Evolutionary conservation across 2,329 filamentous ascomycete species (phyloP), one percentile per base, ranked within the genome.

Genomic region (Penicillium sp.): DNA sequence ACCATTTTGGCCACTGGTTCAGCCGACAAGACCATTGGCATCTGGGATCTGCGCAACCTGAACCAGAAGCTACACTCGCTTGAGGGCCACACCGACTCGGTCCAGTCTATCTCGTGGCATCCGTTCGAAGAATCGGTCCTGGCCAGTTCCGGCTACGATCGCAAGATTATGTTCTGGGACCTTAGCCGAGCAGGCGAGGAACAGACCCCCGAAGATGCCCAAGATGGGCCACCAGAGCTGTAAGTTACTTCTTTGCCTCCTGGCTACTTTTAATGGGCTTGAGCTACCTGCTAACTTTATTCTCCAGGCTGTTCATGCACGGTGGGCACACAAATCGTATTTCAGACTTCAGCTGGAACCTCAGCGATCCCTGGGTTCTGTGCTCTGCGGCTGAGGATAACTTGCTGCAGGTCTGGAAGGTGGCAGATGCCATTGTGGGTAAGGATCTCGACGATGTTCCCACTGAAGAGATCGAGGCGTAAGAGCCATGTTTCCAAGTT

Each of bases 341-440:
- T 57, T 92, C 90, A 34, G 95, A 99, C 75, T 99, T 99, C 69
- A 93, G 89, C 76, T 99, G 93, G 93, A 99, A 99, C 75, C 85
- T 86, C 63, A 96, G 96, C 71, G 92, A 97, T 67, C 92, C 93
- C 4, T 99, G 95, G 95, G 85, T 97, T 51, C 89, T 99, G 62
- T 92, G 92, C 72, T 96, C 90, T 57, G 92, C 94, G 14, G 94
- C 93, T 1, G 95, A 99, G 72, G 94, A 99, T 77, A 99, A 99
- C 70, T 80, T 97, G 62, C 83, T 99, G 59, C 94, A 99, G 75
- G 90, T 97, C 64, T 97, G 90, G 90, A 92, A 90, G 75, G 88
- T 92, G 21, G 86, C 89, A 4, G 88, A 91, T 67, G 85, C 89
- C 2, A 92, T 94, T 69, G 88, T 93, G 34, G 87, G 87, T 60